A percentile compares a stretch with the other conserved stretches of the same genome.
Conservation (phyloP, 2,329 filamentous ascomycete species). For the Aspergillus sp. region DNA sequence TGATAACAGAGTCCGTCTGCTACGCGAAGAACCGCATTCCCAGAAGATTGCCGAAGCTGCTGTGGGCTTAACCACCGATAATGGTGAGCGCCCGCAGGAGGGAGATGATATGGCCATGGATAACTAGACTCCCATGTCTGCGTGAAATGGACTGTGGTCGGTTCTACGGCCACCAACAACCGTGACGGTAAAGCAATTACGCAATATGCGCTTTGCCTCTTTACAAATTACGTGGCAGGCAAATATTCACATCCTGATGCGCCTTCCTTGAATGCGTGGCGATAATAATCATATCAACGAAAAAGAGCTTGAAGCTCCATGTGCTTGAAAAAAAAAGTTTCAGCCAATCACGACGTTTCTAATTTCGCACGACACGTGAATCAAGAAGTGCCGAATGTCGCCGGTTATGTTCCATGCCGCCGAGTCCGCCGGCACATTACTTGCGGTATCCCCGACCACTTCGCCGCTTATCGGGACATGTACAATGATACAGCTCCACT, state of each 20-base stretch:
- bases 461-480: constrained; percentile 30
- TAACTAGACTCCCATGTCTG: constrained; percentile 20
- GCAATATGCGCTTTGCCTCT: neutral
- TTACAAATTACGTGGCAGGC: neutral
- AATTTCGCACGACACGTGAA: constrained; percentile 19
- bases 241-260: neutral
- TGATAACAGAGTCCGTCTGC: constrained; percentile 66
- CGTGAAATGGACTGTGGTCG: neutral
- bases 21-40: constrained; percentile 81
- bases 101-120: constrained; percentile 41
- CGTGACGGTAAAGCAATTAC: neutral
- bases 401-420: constrained; percentile 15
- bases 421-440: constrained; percentile 26
- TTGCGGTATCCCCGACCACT: constrained; percentile 25
- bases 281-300: neutral
- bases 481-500: constrained; percentile 17
- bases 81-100: constrained; percentile 50
- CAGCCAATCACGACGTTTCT: constrained; percentile 19
- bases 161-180: neutral
- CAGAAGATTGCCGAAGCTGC: constrained; percentile 85
- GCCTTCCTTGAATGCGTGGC: neutral
- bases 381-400: constrained; percentile 30
- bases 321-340: constrained; percentile 10
- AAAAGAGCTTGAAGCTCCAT: neutral
- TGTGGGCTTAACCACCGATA: constrained; percentile 69